Conservation (phyloP, 2,329 filamentous ascomycete genomes). For the Taxawa tesnikishii region DNA sequence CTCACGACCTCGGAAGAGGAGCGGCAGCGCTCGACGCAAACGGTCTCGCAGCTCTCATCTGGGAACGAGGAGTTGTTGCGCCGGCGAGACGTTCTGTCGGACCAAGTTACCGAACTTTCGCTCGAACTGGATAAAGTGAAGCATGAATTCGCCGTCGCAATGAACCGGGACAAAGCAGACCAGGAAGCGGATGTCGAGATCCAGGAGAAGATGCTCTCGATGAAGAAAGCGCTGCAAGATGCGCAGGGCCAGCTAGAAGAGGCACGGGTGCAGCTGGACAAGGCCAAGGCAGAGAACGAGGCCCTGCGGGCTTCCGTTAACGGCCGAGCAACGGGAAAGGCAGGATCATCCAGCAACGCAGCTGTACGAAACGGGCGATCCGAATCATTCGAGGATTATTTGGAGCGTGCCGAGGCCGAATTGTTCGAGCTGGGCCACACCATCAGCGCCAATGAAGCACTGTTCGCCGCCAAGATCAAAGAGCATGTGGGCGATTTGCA, state of each 20-base stretch:
- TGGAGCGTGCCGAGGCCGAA: constrained; percentile 18
- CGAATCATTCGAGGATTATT: constrained; percentile 23
- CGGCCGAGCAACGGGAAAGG: constrained; percentile 1
- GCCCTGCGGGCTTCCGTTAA: constrained; percentile 1
- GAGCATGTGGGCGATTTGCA: constrained; percentile 24
- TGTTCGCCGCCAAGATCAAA: constrained; percentile 22
- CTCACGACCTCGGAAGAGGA: constrained; percentile 5
- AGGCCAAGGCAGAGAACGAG: constrained; percentile 7
- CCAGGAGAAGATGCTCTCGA: not conserved
- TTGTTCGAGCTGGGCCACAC: constrained; percentile 21
- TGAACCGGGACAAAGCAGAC: not conserved
- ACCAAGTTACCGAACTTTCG: constrained; percentile 3
- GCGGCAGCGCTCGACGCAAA: constrained; percentile 1
- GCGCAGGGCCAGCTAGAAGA: constrained; percentile 3
- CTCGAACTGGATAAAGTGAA: constrained; percentile 9
- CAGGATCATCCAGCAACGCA: constrained; percentile 1
- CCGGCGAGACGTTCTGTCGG: constrained; percentile 5
- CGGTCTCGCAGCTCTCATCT: constrained; percentile 1
- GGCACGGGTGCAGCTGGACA: constrained; percentile 2
- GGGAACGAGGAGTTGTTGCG: constrained; percentile 7
- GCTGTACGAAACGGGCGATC: too few species aligned
- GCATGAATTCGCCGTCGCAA: not conserved
- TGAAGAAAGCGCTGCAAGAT: not conserved
- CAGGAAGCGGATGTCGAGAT: not conserved
- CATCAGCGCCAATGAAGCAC: constrained; percentile 21